Conservation (phyloP, 495 filamentous ascomycete species). For the Penicillium antarcticum region DNA sequence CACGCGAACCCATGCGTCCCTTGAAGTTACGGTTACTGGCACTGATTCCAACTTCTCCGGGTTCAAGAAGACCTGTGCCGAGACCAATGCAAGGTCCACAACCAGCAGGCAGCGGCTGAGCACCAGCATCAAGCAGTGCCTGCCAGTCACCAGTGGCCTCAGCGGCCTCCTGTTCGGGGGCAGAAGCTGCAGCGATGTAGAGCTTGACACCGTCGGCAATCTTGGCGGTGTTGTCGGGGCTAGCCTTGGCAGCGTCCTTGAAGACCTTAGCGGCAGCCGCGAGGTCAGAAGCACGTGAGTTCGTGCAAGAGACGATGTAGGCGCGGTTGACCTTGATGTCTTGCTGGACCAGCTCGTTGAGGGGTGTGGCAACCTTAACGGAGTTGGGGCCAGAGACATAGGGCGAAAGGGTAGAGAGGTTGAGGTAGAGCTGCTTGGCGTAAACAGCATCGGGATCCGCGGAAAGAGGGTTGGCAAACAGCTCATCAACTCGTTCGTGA, state of each 20-base stretch:
- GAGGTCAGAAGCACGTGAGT: conserved; percentile 79
- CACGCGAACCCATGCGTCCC: conserved; percentile 80
- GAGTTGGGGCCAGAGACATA: conserved; percentile 90
- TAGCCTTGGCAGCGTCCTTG: conserved; percentile 62
- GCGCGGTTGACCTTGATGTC: conserved; percentile 79
- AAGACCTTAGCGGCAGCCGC: conserved; percentile 84
- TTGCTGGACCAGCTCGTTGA: conserved; percentile 60
- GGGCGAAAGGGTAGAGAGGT: conserved; percentile 81
- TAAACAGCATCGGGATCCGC: conserved; percentile 80
- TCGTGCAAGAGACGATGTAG: conserved; percentile 91
- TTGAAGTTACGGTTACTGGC: conserved; percentile 92
- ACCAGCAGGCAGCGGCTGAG: conserved; percentile 67
- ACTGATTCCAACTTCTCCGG: conserved; percentile 84
- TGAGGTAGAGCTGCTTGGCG: conserved; percentile 72
- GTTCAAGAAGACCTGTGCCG: conserved; percentile 75
- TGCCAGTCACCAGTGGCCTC: conserved; percentile 90
- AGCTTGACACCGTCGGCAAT: conserved; percentile 78
- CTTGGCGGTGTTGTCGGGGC: conserved; percentile 59
- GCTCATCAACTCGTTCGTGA: conserved; percentile 66
- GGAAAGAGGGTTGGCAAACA: conserved; percentile 60
- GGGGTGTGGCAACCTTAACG: conserved; percentile 77
- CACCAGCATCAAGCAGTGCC: conserved; percentile 74
- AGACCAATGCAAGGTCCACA: conserved; percentile 93
- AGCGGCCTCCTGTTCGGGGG: conserved; percentile 72
- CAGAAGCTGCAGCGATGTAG: conserved; percentile 87